Conservation (phyloP, 148 eudicot genomes). For the Camellia japonica region DNA sequence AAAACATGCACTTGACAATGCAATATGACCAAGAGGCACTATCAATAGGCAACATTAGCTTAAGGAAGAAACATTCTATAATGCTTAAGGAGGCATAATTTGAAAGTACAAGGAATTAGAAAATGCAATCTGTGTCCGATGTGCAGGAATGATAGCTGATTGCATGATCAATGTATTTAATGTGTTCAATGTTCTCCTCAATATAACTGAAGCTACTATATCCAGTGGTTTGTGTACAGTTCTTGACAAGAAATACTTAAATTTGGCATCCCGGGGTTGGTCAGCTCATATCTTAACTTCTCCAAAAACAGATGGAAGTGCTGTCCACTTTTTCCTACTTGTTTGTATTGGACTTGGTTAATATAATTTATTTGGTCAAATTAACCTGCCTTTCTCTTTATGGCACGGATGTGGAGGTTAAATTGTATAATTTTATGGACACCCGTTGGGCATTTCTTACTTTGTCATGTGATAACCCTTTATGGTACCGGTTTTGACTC, state of each 20-base stretch:
- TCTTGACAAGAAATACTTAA: neutral
- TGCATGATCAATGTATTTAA: neutral
- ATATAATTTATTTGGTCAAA: constrained; percentile 1
- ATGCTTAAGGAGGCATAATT: neutral
- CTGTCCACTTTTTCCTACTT: too few species aligned
- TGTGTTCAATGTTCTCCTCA: neutral
- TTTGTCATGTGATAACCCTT: neutral
- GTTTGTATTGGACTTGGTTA: neutral
- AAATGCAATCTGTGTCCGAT: neutral
- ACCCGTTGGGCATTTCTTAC: neutral
- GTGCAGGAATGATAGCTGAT: neutral
- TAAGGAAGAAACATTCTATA: neutral
- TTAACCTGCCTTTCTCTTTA: neutral
- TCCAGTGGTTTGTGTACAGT: neutral
- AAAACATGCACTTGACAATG: neutral
- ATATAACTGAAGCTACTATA: neutral
- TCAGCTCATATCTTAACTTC: too few species aligned
- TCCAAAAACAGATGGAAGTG: too few species aligned
- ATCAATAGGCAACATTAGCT: neutral
- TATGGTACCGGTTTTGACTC: neutral
- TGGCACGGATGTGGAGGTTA: neutral
- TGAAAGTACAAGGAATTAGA: constrained; percentile 2
- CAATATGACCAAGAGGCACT: neutral
- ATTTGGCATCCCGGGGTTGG: neutral
- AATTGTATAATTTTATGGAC: neutral